These are phyloP conservation scores for Fusarium newnesense DNA, from an alignment of 2,329 filamentous ascomycete species.

Conservation along the genomic window DNA sequence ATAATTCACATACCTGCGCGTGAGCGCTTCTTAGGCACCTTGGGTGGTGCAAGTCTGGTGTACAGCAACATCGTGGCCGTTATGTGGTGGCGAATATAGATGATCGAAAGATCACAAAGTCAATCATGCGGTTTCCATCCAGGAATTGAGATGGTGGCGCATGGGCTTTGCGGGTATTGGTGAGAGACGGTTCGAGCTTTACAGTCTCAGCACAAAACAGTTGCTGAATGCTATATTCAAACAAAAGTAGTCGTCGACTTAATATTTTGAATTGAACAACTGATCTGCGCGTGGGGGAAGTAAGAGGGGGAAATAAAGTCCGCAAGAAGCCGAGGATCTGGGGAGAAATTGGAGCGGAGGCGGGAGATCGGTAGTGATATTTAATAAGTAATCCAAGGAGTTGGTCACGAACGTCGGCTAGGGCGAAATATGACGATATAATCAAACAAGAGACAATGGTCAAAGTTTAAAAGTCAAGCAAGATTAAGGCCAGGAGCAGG, in stretches of 20 bases:
- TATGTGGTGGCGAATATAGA: constrained; percentile 36
- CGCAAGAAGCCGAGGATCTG: constrained; percentile 30
- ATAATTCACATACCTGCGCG: constrained; percentile 49
- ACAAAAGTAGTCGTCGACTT: constrained; percentile 9
- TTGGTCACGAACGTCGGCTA: not conserved
- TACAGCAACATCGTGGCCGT: constrained; percentile 63
- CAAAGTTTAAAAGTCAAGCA: constrained; percentile 9
- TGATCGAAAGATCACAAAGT: constrained; percentile 36
- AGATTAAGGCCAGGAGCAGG: constrained; percentile 5
- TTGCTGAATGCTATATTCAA: constrained; percentile 1
- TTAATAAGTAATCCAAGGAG: not conserved
- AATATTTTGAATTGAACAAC: constrained; percentile 13
- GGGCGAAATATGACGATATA: constrained; percentile 15
- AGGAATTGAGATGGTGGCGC: constrained; percentile 16
- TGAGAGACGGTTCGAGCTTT: not conserved
- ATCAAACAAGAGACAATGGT: constrained; percentile 2
- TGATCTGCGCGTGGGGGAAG: constrained; percentile 36
- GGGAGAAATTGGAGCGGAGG: constrained; percentile 26
- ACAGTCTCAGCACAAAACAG: not conserved
- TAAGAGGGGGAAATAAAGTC: constrained; percentile 22
- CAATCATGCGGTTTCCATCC: constrained; percentile 38
- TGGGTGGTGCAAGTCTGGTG: constrained; percentile 66
- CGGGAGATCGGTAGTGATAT: constrained; percentile 26
- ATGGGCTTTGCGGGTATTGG: constrained; percentile 6
- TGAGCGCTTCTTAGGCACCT: constrained; percentile 68